Evolutionary conservation across 1,284 basidiomycete species (phyloP).

Genomic region (Rhodotorula sp.): DNA sequence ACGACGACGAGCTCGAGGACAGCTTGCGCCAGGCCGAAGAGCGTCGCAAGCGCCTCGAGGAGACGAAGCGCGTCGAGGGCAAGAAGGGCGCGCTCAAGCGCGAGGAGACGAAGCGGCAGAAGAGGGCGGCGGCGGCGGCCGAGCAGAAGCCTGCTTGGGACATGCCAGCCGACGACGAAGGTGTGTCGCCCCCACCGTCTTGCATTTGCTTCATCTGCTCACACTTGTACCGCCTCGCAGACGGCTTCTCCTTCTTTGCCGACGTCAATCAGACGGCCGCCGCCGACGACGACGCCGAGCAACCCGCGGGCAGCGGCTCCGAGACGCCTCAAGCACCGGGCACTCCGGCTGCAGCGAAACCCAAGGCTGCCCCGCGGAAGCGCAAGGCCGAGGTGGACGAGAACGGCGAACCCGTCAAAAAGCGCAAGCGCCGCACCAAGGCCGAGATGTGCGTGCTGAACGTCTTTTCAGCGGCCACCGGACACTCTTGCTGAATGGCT

Average conservation of each 20-base stretch:
- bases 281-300: conserved; percentile 36
- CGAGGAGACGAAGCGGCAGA: conserved; percentile 22
- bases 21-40: conserved; percentile 47
- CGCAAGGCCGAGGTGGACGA: conserved; percentile 29
- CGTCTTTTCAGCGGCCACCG: rapidly evolving
- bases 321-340: conserved; percentile 12
- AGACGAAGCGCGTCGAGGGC: conserved; percentile 34
- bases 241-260: conserved; percentile 39
- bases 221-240: not conserved
- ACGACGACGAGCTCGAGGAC: conserved; percentile 69
- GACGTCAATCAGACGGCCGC: conserved; percentile 28
- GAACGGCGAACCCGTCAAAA: conserved; percentile 37
- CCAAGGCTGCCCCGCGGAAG: conserved; percentile 25
- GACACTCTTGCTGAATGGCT: too few species aligned
- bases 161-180: conserved; percentile 37
- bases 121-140: conserved; percentile 21
- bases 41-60: conserved; percentile 53
- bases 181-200: conserved; percentile 5
- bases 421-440: conserved; percentile 31
- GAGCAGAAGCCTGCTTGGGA: conserved; percentile 21
- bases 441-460: conserved; percentile 29
- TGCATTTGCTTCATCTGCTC: too few species aligned
- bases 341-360: conserved; percentile 3
- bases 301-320: conserved; percentile 13
- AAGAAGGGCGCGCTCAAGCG: conserved; percentile 33